Evolutionary conservation across 345 rosid genomes (phyloP), one percentile per base, ranked within the genome.

Genomic region (Boechera stricta): DNA sequence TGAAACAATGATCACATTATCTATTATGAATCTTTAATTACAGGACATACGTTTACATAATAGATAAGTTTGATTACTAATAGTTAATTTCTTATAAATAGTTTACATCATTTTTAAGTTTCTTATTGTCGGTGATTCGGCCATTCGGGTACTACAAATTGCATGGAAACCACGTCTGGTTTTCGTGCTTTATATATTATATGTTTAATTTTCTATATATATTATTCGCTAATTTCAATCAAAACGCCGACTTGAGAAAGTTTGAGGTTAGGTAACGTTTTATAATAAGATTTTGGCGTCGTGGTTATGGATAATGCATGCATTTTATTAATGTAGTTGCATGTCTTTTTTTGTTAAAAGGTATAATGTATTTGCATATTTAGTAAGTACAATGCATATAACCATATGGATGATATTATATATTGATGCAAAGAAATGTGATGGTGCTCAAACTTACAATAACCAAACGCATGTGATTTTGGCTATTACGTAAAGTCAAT

Each of bases 121-220:
- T 68, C 16, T 18, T 29, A 39, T 49, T 32, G 15, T 33, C 71
- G 16, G 18, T n/a, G 58, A 39, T 38, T 39, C 11, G 67, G 59
- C 26, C 54, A 58, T 75, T 58, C 11, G 66, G 59, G 38, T 77
- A 77, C 55, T 56, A 47, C 54, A 48, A 56, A 28, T 5, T 64
- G 59, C 55, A 57, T 64, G 76, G 67, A 29, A 48, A 57, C 81
- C 80, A 64, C 81, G 72, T 64, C 76, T 71, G 56, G 13, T 15
- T n/a, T 77, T 26, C 13, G 38, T 55, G 55, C 71, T 69, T 53
- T 31, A 12, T 49, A 4, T 51, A 60, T 60, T 35, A 51, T 61
- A 10, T 32, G 32, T 32, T 52, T 24, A 12, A 3, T 3, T 9
- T 52, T 24, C 2, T 2, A 35, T 8, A 11, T 5, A 26, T 11